Conservation (phyloP, 1,139 yeast genomes). For the Starmera stellimalicola region DNA sequence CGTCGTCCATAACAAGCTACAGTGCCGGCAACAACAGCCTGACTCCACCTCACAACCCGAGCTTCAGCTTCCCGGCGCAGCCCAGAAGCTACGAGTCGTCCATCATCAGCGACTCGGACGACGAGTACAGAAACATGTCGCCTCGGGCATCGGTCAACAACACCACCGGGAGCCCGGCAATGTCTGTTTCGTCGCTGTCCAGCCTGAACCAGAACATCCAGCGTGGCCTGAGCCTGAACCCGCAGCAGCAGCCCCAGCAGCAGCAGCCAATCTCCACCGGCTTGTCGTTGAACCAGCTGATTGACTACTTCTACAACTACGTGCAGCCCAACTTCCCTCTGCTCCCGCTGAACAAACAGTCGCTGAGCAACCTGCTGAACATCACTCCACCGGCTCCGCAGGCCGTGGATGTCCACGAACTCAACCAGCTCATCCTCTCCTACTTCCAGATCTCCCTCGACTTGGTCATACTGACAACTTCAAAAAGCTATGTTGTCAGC, state of each 20-base stretch:
- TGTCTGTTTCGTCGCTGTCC: constrained; percentile 25
- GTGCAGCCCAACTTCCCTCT: constrained; percentile 51
- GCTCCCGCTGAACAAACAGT: constrained; percentile 38
- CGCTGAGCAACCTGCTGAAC: constrained; percentile 24
- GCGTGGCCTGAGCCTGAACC: constrained; percentile 16
- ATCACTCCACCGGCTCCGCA: constrained; percentile 18
- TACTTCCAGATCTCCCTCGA: constrained; percentile 44
- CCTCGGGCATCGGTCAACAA: constrained; percentile 37
- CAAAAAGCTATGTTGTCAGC: constrained; percentile 18
- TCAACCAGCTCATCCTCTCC: constrained; percentile 33
- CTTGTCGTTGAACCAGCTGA: constrained; percentile 10
- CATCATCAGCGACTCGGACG: constrained; percentile 28
- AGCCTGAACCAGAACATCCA: constrained; percentile 34
- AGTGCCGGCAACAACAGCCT: neutral
- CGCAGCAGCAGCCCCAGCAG: constrained; percentile 8
- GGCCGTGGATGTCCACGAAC: constrained; percentile 25
- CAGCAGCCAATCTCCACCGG: constrained; percentile 1
- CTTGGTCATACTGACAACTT: constrained; percentile 31
- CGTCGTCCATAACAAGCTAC: constrained; percentile 21
- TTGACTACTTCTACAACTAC: constrained; percentile 38
- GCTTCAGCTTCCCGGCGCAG: constrained; percentile 6
- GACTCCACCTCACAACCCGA: constrained; percentile 9
- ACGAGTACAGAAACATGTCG: constrained; percentile 23
- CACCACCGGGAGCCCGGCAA: constrained; percentile 19
- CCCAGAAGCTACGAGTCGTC: constrained; percentile 16